Conservation (phyloP, 345 rosid genomes). For the Murraya koenigii region DNA sequence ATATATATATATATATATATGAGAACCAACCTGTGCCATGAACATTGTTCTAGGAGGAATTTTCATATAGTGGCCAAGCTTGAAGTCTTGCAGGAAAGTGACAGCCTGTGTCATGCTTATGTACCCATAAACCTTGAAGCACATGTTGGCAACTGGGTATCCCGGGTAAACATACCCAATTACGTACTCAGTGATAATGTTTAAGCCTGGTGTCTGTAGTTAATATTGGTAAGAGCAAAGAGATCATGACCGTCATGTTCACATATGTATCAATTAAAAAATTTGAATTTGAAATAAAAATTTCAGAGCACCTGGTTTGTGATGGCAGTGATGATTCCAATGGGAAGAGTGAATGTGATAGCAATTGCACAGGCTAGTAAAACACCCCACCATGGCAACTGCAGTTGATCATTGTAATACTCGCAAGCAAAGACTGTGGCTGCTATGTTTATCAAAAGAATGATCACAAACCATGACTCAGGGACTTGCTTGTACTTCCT, state of each 20-base stretch:
- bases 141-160: conserved; percentile 94
- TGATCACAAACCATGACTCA: conserved; percentile 87
- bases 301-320: conserved; percentile 69
- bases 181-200: conserved; percentile 85
- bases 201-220: conserved; percentile 79
- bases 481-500: conserved; percentile 79
- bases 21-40: conserved; percentile 79
- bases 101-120: conserved; percentile 92
- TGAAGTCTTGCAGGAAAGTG: conserved; percentile 90
- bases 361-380: conserved; percentile 82
- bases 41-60: conserved; percentile 97
- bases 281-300: not conserved
- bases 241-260: not conserved
- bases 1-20: too few relatives aligned
- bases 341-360: conserved; percentile 83
- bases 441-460: conserved; percentile 60
- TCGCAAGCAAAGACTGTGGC: conserved; percentile 75
- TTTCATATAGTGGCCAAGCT: conserved; percentile 98
- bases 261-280: too few relatives aligned
- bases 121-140: conserved; percentile 97
- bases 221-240: conserved; percentile 6
- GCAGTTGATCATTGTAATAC: conserved; percentile 85
- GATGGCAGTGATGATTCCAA: conserved; percentile 91
- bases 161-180: conserved; percentile 97
- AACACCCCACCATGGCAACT: conserved; percentile 99